Conservation (phyloP, 192 early-diverging fungal species). For the Gigaspora rosea region DNA sequence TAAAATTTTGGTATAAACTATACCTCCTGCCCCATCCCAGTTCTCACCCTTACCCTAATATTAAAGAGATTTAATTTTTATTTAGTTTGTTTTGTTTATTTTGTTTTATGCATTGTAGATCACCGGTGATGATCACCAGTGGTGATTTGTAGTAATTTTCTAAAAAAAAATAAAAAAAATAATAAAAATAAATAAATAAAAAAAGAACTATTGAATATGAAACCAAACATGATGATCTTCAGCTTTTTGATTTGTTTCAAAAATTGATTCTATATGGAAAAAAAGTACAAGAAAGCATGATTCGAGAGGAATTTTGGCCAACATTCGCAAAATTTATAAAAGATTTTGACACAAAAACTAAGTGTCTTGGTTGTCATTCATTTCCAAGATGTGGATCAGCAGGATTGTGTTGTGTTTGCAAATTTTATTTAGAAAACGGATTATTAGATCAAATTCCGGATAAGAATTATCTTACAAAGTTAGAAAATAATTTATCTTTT, state of each 20-base stretch:
- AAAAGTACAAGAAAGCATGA: neutral
- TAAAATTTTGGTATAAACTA: too few species aligned
- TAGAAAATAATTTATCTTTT: neutral
- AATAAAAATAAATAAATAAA: neutral
- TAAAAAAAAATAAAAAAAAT: neutral
- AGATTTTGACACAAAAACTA: neutral
- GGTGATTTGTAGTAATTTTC: neutral
- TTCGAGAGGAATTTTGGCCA: neutral
- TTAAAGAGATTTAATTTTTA: too few species aligned
- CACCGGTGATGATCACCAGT: too few species aligned
- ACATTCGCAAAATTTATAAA: neutral
- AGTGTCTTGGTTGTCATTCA: neutral
- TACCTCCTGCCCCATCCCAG: too few species aligned
- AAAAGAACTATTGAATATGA: neutral
- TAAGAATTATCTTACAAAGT: constrained; percentile 10
- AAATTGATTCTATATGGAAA: neutral
- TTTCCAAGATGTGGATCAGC: neutral
- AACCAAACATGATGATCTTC: neutral
- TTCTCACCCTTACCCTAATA: too few species aligned
- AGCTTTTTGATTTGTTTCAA: neutral
- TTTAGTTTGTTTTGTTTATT: too few species aligned
- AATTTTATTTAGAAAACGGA: neutral
- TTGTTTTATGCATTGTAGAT: too few species aligned
- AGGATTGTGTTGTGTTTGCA: neutral
- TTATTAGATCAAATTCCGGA: neutral